phyloP scores from a whole-genome alignment of 495 filamentous ascomycete species.

The Xylaria grammica region DNA sequence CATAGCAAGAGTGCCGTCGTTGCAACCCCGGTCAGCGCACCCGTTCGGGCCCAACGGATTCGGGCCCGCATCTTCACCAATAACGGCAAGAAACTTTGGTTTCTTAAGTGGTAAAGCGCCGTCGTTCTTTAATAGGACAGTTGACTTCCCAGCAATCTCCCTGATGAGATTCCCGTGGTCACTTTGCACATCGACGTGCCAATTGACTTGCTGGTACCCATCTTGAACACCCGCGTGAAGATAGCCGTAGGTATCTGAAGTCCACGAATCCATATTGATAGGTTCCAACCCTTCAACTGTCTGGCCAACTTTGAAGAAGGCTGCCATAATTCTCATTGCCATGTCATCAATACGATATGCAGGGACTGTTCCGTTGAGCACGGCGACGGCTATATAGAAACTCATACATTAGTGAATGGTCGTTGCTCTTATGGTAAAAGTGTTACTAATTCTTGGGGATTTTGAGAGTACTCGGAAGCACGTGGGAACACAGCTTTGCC shows the following conservation, averaged over 20 bases:
- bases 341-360: slow-evolving; percentile 94
- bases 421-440: no score
- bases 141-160: slow-evolving; percentile 74
- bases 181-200: slow-evolving; percentile 80
- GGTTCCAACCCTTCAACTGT: slow-evolving; percentile 61
- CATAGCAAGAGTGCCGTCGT: slow-evolving; percentile 88
- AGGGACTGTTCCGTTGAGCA: slow-evolving; percentile 89
- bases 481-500: no score
- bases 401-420: background rate
- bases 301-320: slow-evolving; percentile 88
- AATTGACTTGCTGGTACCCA: slow-evolving; percentile 74
- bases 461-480: slow-evolving; percentile 39
- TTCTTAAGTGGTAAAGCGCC: slow-evolving; percentile 76
- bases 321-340: slow-evolving; percentile 89
- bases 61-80: slow-evolving; percentile 83
- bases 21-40: slow-evolving; percentile 81
- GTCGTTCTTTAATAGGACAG: slow-evolving; percentile 88
- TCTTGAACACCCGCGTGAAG: slow-evolving; percentile 64
- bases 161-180: slow-evolving; percentile 76
- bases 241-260: slow-evolving; percentile 72
- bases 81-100: slow-evolving; percentile 77
- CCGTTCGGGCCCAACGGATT: slow-evolving; percentile 84
- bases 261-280: slow-evolving; percentile 92
- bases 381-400: slow-evolving; percentile 58
- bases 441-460: background rate